Percentiles rank a stretch among this genome's conserved stretches.
phyloP scores from a whole-genome alignment of 768 basidiomycete species.

The Amanita thiersii region DNA sequence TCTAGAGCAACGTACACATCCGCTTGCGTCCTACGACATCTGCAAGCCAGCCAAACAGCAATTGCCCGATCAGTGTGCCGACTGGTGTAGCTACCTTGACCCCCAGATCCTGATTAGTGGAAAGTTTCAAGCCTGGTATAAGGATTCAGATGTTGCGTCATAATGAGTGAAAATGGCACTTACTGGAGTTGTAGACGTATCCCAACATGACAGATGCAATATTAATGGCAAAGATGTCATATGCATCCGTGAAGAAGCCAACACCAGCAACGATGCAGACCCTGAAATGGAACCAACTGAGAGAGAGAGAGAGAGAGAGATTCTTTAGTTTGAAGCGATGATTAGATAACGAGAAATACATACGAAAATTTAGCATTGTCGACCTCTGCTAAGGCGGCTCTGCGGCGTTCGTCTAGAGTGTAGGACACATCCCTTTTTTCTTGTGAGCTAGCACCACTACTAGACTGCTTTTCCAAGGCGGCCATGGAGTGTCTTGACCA shows the following conservation, averaged over 20 bases:
- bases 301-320: slow-evolving; percentile 8
- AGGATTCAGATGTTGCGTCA: not conserved
- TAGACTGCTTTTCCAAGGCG: slow-evolving; percentile 29
- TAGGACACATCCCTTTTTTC: slow-evolving; percentile 20
- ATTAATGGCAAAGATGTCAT: slow-evolving; percentile 88
- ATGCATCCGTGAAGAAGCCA: slow-evolving; percentile 90
- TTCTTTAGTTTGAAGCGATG: not conserved
- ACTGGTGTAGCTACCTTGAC: slow-evolving; percentile 73
- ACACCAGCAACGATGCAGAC: slow-evolving; percentile 64
- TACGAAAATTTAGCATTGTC: slow-evolving; percentile 84
- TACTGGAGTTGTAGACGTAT: slow-evolving; percentile 58
- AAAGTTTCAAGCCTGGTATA: slow-evolving; percentile 28
- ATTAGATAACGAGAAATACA: slow-evolving; percentile 16
- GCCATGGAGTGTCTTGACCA: slow-evolving; percentile 18
- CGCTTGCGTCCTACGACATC: slow-evolving; percentile 70
- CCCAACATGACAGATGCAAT: slow-evolving; percentile 80
- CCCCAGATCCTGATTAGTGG: slow-evolving; percentile 62
- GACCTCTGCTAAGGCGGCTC: slow-evolving; percentile 77
- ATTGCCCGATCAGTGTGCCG: slow-evolving; percentile 68
- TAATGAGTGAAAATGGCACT: slow-evolving; percentile 5
- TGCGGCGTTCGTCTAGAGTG: slow-evolving; percentile 61
- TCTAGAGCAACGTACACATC: slow-evolving; percentile 52
- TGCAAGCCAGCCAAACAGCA: slow-evolving; percentile 76
- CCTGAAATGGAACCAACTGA: slow-evolving; percentile 81
- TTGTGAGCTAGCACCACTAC: slow-evolving; percentile 23